Evolutionary conservation across 1,139 yeast genomes (phyloP).

Genomic region (Candida sojae): DNA sequence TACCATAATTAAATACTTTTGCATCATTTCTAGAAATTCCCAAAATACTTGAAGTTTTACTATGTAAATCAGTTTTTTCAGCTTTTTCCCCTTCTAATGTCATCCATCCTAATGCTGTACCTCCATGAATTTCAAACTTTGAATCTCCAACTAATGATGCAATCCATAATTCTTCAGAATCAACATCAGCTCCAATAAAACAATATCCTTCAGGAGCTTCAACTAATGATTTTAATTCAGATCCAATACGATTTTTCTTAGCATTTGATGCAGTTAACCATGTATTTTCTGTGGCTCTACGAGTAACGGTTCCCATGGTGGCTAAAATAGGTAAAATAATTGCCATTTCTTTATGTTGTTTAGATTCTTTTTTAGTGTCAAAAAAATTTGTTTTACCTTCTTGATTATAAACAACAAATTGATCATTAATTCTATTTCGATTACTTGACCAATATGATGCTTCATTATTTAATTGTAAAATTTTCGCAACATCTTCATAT

Average conservation of each 20-base stretch:
- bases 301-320: slow-evolving; percentile 95
- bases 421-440: slow-evolving; percentile 78
- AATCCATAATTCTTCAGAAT: slow-evolving; percentile 97
- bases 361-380: slow-evolving; percentile 23
- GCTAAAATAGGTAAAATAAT: slow-evolving; percentile 81
- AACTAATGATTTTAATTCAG: slow-evolving; percentile 86
- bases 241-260: slow-evolving; percentile 80
- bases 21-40: slow-evolving; percentile 93
- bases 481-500: slow-evolving; percentile 72
- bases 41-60: slow-evolving; percentile 87
- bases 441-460: slow-evolving; percentile 95
- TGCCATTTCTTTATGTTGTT: slow-evolving; percentile 47
- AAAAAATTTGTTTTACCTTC: slow-evolving; percentile 27
- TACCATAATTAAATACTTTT: slow-evolving; percentile 91
- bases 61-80: slow-evolving; percentile 92
- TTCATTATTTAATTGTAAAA: slow-evolving; percentile 70
- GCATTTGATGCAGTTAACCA: slow-evolving; percentile 98
- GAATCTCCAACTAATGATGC: slow-evolving; percentile 96
- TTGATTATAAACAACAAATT: slow-evolving; percentile 70
- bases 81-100: slow-evolving; percentile 92
- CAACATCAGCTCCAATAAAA: slow-evolving; percentile 98
- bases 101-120: slow-evolving; percentile 99
- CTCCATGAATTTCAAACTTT: slow-evolving; percentile 85
- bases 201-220: slow-evolving; percentile 87
- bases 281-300: slow-evolving; percentile 95